Evolutionary conservation across 768 basidiomycete species (phyloP), one percentile per base, ranked within the genome.

Genomic region (Tricholoma sp.): DNA sequence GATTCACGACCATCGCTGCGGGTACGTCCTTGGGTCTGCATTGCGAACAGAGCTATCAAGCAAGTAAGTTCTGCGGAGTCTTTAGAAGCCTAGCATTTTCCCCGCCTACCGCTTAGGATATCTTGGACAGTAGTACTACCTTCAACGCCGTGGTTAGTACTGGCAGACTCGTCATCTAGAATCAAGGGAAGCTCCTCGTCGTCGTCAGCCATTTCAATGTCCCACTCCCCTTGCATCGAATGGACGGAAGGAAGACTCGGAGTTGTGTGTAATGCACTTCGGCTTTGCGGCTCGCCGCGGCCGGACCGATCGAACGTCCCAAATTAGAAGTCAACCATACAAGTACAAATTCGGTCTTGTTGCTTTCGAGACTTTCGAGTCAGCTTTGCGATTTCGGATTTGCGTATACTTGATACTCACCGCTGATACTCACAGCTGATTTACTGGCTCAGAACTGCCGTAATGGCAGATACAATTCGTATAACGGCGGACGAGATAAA

Each of bases 401-500:
- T 24, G 24, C 24, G 24, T 24, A 24, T 24, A 1, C 24, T 24
- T 4, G 24, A 24, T 24, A 24, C 53, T 55, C 20, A 32, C n/a
- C n/a, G 31, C 39, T 9, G 28, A 45, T 36, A 45, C 28, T 37
- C 13, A 31, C 49, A n/a, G 49, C 42, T 13, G 32, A 56, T 54
- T 52, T 42, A 24, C 52, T 37, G 50, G 6, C 41, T 18, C 52
- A 55, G 50, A 47, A 44, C 47, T 54, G 18, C 17, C 34, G 6
- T 50, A 45, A 61, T 53, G 52, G 56, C 57, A 17, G 42, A 60
- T 37, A 78, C 80, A 50, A 79, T 88, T 49, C 77, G 79, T 32
- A 86, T 91, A 59, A 82, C 85, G 39, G 86, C 90, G 36, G 90
- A 92, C 61, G 89, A 93, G 67, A 78, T 94, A 58, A 94, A 94